These are phyloP conservation scores for Fusarium pseudoanthophilum DNA, from an alignment of 2,329 filamentous ascomycete genomes.

Conservation along the genomic window DNA sequence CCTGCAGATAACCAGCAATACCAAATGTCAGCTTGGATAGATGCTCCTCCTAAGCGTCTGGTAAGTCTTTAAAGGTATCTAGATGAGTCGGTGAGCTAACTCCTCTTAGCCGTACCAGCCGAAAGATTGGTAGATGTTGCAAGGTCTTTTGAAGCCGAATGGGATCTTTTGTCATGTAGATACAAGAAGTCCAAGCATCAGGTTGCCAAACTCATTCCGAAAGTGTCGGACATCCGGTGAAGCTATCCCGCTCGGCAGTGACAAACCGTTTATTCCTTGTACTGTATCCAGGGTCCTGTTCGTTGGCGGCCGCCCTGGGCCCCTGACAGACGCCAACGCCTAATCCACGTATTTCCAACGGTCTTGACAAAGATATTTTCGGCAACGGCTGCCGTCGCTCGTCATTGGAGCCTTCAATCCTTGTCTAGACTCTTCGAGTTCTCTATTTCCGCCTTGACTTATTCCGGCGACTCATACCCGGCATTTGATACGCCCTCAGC, in stretches of 20 bases:
- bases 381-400: background rate
- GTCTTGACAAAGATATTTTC: background rate
- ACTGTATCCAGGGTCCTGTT: background rate
- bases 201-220: fast-evolving
- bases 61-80: background rate
- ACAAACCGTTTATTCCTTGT: background rate
- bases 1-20: background rate
- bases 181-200: fast-evolving
- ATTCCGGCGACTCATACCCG: background rate
- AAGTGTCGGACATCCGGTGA: background rate
- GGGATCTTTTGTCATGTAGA: no score
- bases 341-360: background rate
- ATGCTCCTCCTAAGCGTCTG: background rate
- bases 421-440: background rate
- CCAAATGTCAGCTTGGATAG: background rate
- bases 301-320: background rate
- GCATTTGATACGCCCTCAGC: background rate
- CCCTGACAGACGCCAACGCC: background rate
- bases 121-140: background rate
- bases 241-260: background rate
- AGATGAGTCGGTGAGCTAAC: background rate
- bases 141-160: background rate
- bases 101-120: background rate
- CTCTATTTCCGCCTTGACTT: background rate
- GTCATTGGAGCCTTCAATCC: no score